Evolutionary conservation across 371 early-diverging fungal genomes (phyloP), one percentile per base, ranked within the genome.

Genomic region (Nematocida ironsii): DNA sequence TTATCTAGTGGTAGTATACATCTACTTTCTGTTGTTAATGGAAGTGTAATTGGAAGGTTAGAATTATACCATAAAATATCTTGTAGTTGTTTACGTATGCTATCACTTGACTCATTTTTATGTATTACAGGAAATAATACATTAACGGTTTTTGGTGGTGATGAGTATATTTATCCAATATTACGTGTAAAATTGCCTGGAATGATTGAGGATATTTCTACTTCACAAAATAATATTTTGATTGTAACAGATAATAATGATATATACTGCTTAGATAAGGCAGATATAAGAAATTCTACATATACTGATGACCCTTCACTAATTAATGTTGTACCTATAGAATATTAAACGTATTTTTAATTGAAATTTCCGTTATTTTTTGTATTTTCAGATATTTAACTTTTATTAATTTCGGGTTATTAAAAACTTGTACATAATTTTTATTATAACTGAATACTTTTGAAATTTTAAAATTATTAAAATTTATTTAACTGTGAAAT

Each of bases 11-110:
- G 71, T 11, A 16, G 13, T 2, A 20, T 70, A 5, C 57, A 78
- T 52, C 44, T 78, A 4, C 42, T 78, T 9, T 67, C 44, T 33
- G 42, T 78, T n/a, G 62, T 39, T 20, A 70, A 78, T 25, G 80
- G 52, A 3, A 33, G 9, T 39, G 47, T 75, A 44, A 45, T 25
- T 18, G 48, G 72, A 13, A 61, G 62, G 6, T 7, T 47, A 25
- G 61, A 60, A 5, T n/a, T 68, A 27, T 27, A 7, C n/a, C 62
- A 72, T 27, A 72, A 23, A 58, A 44, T 72, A 42, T 48, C 25
- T 33, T 44, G 61, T 33, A 48, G 61, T 13, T n/a, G 20, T n/a
- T 20, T 72, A 58, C 47, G 13, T 5, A 45, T 72, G 47, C 13
- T 72, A 9, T 58, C 72, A 16, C 47, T 72, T 16, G 44, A 11